Evolutionary conservation across 768 basidiomycete genomes (phyloP).

Genomic region (Podaxis mareebaensis): DNA sequence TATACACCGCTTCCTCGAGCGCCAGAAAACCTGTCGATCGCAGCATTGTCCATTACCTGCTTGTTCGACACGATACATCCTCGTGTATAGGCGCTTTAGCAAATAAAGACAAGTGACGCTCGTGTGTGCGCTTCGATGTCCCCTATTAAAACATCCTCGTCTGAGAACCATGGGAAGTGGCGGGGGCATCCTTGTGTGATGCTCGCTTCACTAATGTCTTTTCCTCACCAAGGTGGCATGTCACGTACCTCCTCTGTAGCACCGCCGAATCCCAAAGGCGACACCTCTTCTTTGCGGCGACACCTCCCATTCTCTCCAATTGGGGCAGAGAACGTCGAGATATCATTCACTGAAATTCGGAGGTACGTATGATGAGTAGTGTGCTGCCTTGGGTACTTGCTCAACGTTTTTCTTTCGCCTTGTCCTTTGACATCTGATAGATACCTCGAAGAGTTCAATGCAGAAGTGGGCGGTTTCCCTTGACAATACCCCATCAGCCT

Average conservation of each 20-base stretch:
- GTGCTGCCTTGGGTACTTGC: background rate
- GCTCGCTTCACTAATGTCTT: background rate
- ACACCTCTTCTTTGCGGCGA: background rate
- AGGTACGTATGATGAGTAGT: background rate
- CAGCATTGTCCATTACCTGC: background rate
- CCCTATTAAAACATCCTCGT: background rate
- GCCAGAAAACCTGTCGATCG: background rate
- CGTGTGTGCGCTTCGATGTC: background rate
- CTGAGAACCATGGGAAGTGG: background rate
- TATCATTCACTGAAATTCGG: background rate
- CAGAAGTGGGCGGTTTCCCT: background rate
- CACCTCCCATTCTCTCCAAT: background rate
- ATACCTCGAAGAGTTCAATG: background rate
- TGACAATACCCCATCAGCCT: background rate
- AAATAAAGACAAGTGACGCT: background rate
- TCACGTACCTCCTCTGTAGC: background rate
- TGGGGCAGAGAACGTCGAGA: background rate
- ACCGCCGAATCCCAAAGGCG: background rate
- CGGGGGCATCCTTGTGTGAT: background rate
- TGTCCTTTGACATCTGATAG: background rate
- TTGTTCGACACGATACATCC: background rate
- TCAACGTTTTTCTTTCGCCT: background rate
- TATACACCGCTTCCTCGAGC: background rate
- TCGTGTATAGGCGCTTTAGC: background rate
- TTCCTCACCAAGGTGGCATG: background rate